Evolutionary conservation across 129 eudicot species (phyloP), one percentile per base, ranked within the genome.

Genomic region (Arctium lappa): DNA sequence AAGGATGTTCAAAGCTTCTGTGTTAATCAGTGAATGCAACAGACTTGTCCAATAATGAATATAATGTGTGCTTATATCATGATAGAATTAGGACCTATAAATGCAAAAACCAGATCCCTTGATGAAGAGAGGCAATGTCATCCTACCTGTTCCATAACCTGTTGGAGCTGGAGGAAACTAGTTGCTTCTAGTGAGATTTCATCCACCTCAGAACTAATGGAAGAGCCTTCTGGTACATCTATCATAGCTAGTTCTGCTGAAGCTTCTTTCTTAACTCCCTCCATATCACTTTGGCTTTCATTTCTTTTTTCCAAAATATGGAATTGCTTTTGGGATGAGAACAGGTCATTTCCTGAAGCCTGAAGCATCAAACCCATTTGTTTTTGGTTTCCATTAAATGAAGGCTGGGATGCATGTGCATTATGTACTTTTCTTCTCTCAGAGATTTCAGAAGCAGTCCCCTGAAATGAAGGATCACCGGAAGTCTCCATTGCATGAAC

Each of bases 141-240:
- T 34, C 66, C 71, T 83, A 95, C 99, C 97, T 91, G 92, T 86
- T 88, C 97, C 94, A 88, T 86, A 82, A 90, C 98, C 65, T 81
- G 92, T 82, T 90, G 98, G 53, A 95, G 97, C 83, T 93, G 99
- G 56, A 80, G 88, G 81, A 95, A 90, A 85, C 97, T 88, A 48
- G 90, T 86, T 73, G 94, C 98, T 85, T 93, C 99, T 46, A 83
- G 56, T 29, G 98, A 93, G 75, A 79, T 82, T 84, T 93, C 95
- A 78, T 89, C 89, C 82, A 85, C 72, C 66, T 87, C 93, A 6
- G 95, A 81, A 74, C 88, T 88, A 83, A 80, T 72, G 30, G 90
- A 86, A 65, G 94, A 86, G 66, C 94, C 85, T 75, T 88, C 97
- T 60, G 34, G 90, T 33, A 82, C 80, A 80, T 79, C 81, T 44